phyloP scores from a whole-genome alignment of 768 basidiomycete genomes.

The Macrolepiota fuliginosa region DNA sequence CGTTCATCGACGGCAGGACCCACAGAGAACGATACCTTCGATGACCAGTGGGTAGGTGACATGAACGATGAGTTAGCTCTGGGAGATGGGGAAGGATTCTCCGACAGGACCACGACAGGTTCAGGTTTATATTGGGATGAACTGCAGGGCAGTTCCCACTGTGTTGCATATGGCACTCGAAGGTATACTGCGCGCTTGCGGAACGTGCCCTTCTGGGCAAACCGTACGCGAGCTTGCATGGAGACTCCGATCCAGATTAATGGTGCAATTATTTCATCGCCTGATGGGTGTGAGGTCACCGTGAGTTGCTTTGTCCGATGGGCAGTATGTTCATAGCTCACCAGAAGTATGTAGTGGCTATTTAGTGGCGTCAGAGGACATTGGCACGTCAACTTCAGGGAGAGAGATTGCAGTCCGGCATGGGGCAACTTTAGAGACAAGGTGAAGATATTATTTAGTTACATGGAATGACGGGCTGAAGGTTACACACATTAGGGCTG shows the following conservation, averaged over 20 bases:
- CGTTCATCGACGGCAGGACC: not conserved
- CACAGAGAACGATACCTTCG: not conserved
- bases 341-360: constrained; percentile 20
- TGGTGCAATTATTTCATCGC: constrained; percentile 20
- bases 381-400: constrained; percentile 27
- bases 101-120: not conserved
- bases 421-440: constrained; percentile 30
- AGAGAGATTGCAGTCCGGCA: constrained; percentile 24
- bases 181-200: constrained; percentile 29
- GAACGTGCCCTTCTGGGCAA: constrained; percentile 24
- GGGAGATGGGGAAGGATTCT: not conserved
- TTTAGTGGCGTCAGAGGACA: constrained; percentile 28
- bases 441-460: constrained; percentile 12
- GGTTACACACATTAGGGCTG: constrained; percentile 23
- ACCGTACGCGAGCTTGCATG: constrained; percentile 25
- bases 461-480: not conserved
- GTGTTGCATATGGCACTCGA: constrained; percentile 25
- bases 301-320: constrained; percentile 17
- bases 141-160: constrained; percentile 21
- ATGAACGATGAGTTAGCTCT: not conserved
- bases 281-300: constrained; percentile 26
- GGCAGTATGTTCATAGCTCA: not conserved
- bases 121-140: constrained; percentile 23
- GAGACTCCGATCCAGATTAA: constrained; percentile 26
- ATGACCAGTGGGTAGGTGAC: not conserved